phyloP scores from a whole-genome alignment of 208 protist species.

The Trypanosoma cruzi region DNA sequence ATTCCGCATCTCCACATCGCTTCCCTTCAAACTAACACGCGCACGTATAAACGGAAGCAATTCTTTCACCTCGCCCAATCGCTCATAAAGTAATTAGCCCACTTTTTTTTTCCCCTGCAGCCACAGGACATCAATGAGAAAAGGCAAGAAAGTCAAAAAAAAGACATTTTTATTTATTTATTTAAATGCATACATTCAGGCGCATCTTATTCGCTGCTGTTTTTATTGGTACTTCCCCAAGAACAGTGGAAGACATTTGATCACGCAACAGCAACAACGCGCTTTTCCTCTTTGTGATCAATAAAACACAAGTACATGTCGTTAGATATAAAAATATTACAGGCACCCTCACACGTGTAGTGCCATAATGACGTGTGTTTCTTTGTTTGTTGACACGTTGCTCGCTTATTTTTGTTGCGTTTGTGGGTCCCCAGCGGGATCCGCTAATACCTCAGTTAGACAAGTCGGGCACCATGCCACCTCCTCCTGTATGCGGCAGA shows the following conservation, averaged over 20 bases:
- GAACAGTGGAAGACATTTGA: neutral
- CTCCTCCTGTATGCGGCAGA: slow-evolving; percentile 3
- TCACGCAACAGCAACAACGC: no score
- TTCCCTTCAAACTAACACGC: neutral
- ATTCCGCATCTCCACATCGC: slow-evolving; percentile 6
- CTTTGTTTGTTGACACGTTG: no score
- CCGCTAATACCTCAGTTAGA: slow-evolving; percentile 1
- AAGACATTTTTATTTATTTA: neutral
- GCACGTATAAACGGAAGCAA: neutral
- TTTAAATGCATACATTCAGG: neutral
- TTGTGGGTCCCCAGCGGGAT: neutral
- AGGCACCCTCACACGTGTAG: no score
- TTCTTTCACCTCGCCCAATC: no score
- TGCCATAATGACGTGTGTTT: no score
- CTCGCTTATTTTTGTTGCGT: neutral
- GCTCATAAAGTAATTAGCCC: no score
- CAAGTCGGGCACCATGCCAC: slow-evolving; percentile 12
- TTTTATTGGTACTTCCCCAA: neutral
- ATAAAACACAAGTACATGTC: no score
- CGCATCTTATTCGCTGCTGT: neutral
- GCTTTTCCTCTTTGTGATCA: no score
- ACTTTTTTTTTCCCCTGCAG: no score
- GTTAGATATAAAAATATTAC: no score
- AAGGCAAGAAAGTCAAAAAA: no score
- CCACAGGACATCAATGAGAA: no score